These are phyloP conservation scores for Aspergillus sojae DNA, from an alignment of 2,329 filamentous ascomycete genomes.

Conservation along the genomic window DNA sequence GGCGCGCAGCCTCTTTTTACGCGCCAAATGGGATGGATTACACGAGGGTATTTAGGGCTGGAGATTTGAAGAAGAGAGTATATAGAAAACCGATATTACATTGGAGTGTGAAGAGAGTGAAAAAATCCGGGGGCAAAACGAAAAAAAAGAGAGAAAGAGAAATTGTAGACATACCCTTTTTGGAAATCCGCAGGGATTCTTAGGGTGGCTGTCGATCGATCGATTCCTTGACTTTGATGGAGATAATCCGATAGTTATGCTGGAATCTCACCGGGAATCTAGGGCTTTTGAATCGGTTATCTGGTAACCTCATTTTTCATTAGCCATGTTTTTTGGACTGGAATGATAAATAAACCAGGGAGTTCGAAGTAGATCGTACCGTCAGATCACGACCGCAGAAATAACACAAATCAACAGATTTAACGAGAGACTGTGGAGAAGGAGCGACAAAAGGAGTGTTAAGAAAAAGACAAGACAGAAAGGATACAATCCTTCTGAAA, in stretches of 20 bases:
- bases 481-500: constrained; percentile 9
- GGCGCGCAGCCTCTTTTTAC: neutral
- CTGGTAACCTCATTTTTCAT: neutral
- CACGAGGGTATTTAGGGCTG: constrained; percentile 5
- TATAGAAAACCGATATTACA: neutral
- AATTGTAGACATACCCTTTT: constrained; percentile 9
- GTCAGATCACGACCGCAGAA: neutral
- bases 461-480: neutral
- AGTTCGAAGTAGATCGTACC: neutral
- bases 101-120: neutral
- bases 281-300: constrained; percentile 6
- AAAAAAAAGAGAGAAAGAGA: neutral
- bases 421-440: constrained; percentile 13
- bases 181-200: neutral
- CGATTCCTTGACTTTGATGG: constrained; percentile 5
- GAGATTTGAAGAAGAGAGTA: neutral
- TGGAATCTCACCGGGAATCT: constrained; percentile 8
- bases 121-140: neutral
- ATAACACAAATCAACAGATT: neutral
- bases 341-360: neutral
- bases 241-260: constrained; percentile 1
- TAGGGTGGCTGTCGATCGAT: neutral
- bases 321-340: neutral
- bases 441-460: neutral
- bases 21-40: constrained; percentile 1